These are phyloP conservation scores for Pichia cactophila DNA, from an alignment of 1,139 yeast species.

Conservation along the genomic window DNA sequence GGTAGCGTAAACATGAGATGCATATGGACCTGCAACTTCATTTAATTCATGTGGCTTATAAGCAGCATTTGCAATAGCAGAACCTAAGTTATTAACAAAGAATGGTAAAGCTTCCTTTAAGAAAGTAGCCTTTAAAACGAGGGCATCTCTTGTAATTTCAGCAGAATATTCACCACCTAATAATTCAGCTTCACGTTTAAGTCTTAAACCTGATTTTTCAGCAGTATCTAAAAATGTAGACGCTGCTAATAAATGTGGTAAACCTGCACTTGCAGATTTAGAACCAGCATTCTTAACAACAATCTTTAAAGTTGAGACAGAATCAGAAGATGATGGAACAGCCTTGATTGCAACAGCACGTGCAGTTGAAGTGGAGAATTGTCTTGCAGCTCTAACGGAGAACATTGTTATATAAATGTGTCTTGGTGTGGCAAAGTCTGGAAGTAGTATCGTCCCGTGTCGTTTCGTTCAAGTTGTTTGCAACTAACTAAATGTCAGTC, in stretches of 20 bases:
- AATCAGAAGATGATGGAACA: conserved; percentile 29
- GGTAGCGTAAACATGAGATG: conserved; percentile 45
- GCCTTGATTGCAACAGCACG: conserved; percentile 37
- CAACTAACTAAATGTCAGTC: neutral
- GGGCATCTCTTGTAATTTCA: conserved; percentile 72
- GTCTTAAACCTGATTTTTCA: conserved; percentile 80
- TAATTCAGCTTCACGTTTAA: conserved; percentile 90
- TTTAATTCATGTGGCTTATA: conserved; percentile 76
- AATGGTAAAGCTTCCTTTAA: conserved; percentile 85
- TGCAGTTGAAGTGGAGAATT: conserved; percentile 14
- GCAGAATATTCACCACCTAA: conserved; percentile 78
- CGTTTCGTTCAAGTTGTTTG: neutral
- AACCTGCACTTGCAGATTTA: conserved; percentile 62
- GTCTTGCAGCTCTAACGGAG: conserved; percentile 14
- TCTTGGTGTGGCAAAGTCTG: neutral
- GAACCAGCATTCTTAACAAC: conserved; percentile 86
- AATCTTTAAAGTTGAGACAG: conserved; percentile 56
- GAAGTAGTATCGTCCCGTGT: neutral
- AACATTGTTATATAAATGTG: conserved; percentile 7
- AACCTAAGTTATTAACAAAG: conserved; percentile 81
- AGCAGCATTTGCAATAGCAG: conserved; percentile 62
- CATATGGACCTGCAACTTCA: conserved; percentile 79
- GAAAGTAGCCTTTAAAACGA: conserved; percentile 73
- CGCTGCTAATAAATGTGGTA: conserved; percentile 78
- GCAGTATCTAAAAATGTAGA: conserved; percentile 81